A percentile compares a stretch with the other conserved stretches of the same genome.
Evolutionary conservation across 371 early-diverging fungal genomes (phyloP).

Genomic region (Umbelopsis sp.): DNA sequence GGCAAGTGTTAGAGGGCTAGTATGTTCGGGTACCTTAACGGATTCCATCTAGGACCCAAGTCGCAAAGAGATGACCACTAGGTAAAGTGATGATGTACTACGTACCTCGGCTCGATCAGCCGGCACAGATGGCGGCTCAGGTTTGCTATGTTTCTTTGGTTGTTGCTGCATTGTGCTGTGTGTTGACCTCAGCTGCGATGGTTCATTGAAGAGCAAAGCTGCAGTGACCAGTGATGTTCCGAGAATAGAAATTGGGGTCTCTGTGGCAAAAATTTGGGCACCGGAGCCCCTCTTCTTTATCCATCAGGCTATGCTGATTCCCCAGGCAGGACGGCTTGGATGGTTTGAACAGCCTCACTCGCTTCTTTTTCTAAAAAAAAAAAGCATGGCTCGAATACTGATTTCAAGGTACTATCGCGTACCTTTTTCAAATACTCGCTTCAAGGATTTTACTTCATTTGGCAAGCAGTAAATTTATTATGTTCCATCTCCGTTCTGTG

Average conservation of each 20-base stretch:
- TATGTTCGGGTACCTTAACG: not conserved
- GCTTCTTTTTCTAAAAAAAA: too few relatives aligned
- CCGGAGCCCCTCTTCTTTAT: too few relatives aligned
- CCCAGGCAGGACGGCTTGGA: too few relatives aligned
- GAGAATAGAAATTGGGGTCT: constrained; percentile 1
- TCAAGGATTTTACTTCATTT: too few relatives aligned
- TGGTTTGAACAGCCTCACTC: too few relatives aligned
- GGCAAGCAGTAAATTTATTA: too few relatives aligned
- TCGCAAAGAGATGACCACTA: not conserved
- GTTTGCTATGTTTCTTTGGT: not conserved
- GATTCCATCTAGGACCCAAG: not conserved
- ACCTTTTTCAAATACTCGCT: too few relatives aligned
- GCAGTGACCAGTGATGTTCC: constrained; percentile 2
- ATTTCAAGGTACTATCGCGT: too few relatives aligned
- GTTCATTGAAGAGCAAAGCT: constrained; percentile 14
- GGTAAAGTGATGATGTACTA: not conserved
- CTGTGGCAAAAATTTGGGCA: not conserved
- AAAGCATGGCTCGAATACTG: not conserved
- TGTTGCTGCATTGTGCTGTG: constrained; percentile 6
- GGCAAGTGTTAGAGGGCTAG: not conserved
- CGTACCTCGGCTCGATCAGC: constrained; percentile 7
- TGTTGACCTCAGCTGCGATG: constrained; percentile 3
- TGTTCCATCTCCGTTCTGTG: too few relatives aligned
- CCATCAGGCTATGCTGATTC: too few relatives aligned
- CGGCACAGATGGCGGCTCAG: not conserved